Evolutionary conservation across 495 filamentous ascomycete species (phyloP).

Genomic region (Trichocladium antarcticum): DNA sequence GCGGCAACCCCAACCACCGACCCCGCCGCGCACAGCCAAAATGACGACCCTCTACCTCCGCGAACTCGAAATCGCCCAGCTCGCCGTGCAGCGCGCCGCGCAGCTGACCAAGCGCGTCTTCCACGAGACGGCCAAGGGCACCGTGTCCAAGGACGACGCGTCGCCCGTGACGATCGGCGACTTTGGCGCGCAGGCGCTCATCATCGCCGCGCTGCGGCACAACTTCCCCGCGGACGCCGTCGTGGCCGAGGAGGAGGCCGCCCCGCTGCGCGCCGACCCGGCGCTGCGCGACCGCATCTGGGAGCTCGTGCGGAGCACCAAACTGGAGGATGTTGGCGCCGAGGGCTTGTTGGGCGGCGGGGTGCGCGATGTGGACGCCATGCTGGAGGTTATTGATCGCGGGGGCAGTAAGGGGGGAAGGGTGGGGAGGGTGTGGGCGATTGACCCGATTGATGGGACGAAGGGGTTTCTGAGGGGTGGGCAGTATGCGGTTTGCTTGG

Average conservation of each 20-base stretch:
- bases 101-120: constrained; percentile 89
- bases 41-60: constrained; percentile 47
- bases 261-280: constrained; percentile 56
- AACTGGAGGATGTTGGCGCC: constrained; percentile 57
- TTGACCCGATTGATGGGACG: constrained; percentile 96
- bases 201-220: constrained; percentile 76
- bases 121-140: constrained; percentile 83
- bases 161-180: constrained; percentile 97
- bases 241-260: constrained; percentile 89
- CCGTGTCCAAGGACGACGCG: constrained; percentile 83
- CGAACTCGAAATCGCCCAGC: constrained; percentile 76
- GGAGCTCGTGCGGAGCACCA: constrained; percentile 61
- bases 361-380: constrained; percentile 54
- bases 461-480: constrained; percentile 95
- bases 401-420: constrained; percentile 71
- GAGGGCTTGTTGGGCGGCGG: constrained; percentile 56
- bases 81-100: constrained; percentile 82
- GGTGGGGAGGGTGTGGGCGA: constrained; percentile 82
- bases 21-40: constrained; percentile 4
- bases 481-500: constrained; percentile 93
- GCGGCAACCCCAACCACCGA: not conserved
- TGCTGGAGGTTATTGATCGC: constrained; percentile 77
- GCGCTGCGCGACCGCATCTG: constrained; percentile 63
- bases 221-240: constrained; percentile 87
- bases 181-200: constrained; percentile 93